phyloP scores from a whole-genome alignment of 257 asterid genomes.

The Linderniella brevidens region DNA sequence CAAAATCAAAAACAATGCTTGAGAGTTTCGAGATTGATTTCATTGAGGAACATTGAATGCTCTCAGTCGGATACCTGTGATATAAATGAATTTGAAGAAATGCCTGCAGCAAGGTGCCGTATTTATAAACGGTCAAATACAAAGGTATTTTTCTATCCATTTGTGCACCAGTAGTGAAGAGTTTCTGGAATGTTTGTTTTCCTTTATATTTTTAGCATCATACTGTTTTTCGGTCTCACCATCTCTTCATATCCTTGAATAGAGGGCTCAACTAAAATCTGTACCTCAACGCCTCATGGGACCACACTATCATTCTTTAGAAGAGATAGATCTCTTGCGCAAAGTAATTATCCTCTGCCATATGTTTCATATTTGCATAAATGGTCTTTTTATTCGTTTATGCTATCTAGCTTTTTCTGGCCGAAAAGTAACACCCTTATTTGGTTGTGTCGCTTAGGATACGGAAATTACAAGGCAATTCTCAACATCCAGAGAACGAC shows the following conservation, averaged over 20 bases:
- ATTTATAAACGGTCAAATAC: conserved; percentile 29
- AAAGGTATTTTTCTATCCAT: conserved; percentile 28
- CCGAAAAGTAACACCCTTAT: background rate
- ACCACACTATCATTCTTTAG: conserved; percentile 48
- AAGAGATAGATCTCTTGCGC: conserved; percentile 26
- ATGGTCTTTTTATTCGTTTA: background rate
- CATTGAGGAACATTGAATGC: conserved; percentile 33
- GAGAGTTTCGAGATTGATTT: conserved; percentile 52
- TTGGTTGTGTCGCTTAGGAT: conserved; percentile 27
- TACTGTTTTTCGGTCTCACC: conserved; percentile 4
- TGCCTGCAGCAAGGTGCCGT: conserved; percentile 84
- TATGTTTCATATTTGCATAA: no score
- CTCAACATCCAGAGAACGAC: conserved; percentile 60
- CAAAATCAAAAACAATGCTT: conserved; percentile 41
- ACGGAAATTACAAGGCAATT: conserved; percentile 27
- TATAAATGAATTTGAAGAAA: conserved; percentile 29
- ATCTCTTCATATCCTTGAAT: conserved; percentile 12
- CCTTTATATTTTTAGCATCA: background rate
- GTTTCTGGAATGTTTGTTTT: background rate
- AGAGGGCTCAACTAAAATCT: conserved; percentile 35
- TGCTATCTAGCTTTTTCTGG: background rate
- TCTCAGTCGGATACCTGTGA: conserved; percentile 31
- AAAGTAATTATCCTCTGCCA: conserved; percentile 24
- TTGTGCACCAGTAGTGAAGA: background rate
- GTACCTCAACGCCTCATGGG: conserved; percentile 76